Base-by-base conservation (phyloP, 139 green algal species). In the Micromonas commoda region DNA sequence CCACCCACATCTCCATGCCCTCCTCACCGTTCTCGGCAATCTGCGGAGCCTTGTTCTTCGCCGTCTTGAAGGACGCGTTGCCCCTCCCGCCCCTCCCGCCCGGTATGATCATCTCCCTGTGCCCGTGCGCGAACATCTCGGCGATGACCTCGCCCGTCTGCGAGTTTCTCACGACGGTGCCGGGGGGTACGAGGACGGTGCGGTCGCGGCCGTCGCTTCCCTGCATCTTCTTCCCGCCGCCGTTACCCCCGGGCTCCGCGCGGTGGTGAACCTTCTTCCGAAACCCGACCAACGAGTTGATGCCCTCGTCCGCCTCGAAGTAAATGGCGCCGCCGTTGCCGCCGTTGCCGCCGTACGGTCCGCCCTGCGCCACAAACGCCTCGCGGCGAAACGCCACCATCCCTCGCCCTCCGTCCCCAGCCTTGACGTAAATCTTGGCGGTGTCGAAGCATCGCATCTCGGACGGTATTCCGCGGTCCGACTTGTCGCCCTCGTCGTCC, bases 351-450 rank as follows among this genome's bases (percentile, higher is more conserved):
- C 96, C 96, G 6, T 87, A 83, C 2, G 96, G 96, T 0, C 93
- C 93, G n/a, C 92, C 90, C 75, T 92, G 86, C 1, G 96, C 87
- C 1, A 98, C 94, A 67, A 90, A 97, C 84, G 97, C 97, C 85
- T 98, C 95, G 4, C 96, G 80, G 1, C 93, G 84, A 83, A 99
- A 99, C 0, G 96, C 92, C 0, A 98, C 93, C 68, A 92, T 94
- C 45, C 96, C 96, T 29, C 92, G 86, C 45, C 96, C 96, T 2
- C 96, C 96, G 77, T 97, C 87, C 1, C 96, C 96, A 1, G 85
- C 86, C 73, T 94, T 94, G 21, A 97, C 85, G 68, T 87, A 93
- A 26, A 99, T 96, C 66, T 85, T 84, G 0, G 93, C 93, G 0
- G 91, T 97, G 83, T 98, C 94, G 78, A 97, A 98, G 84, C 86